These are phyloP conservation scores for Boletus rufocinnamomeus DNA, from an alignment of 768 basidiomycete species.

Conservation along the genomic window DNA sequence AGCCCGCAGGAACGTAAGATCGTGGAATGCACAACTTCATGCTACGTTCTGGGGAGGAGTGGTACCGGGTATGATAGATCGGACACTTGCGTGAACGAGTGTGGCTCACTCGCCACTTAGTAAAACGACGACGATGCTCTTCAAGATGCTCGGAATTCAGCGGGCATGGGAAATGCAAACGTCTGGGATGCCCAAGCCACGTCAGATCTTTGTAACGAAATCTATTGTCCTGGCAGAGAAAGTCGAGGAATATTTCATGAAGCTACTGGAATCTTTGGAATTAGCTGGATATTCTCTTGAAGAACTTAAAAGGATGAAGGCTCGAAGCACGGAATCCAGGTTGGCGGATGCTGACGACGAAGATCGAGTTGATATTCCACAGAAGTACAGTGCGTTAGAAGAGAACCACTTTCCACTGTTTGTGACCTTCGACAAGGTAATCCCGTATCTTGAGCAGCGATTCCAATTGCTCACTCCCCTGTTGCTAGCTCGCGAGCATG, in stretches of 20 bases:
- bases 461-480: background rate
- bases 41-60: conserved; percentile 69
- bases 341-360: conserved; percentile 37
- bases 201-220: conserved; percentile 74
- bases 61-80: conserved; percentile 61
- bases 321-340: conserved; percentile 29
- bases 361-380: conserved; percentile 38
- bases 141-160: conserved; percentile 73
- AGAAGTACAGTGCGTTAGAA: conserved; percentile 52
- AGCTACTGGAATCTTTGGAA: conserved; percentile 48
- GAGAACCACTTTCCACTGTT: conserved; percentile 72
- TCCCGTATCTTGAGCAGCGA: conserved; percentile 5
- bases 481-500: conserved; percentile 27
- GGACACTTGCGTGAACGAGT: background rate
- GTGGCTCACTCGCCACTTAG: conserved; percentile 33
- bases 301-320: conserved; percentile 39
- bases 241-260: conserved; percentile 66
- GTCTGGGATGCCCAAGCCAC: conserved; percentile 44
- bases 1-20: conserved; percentile 55
- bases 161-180: conserved; percentile 45
- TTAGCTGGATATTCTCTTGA: conserved; percentile 38
- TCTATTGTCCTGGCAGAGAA: conserved; percentile 68
- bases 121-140: conserved; percentile 77
- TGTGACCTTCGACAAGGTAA: conserved; percentile 62
- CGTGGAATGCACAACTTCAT: conserved; percentile 59